These are phyloP conservation scores for Thalassiosira hispida DNA, from an alignment of 352 stramenopile species.

Conservation along the genomic window DNA sequence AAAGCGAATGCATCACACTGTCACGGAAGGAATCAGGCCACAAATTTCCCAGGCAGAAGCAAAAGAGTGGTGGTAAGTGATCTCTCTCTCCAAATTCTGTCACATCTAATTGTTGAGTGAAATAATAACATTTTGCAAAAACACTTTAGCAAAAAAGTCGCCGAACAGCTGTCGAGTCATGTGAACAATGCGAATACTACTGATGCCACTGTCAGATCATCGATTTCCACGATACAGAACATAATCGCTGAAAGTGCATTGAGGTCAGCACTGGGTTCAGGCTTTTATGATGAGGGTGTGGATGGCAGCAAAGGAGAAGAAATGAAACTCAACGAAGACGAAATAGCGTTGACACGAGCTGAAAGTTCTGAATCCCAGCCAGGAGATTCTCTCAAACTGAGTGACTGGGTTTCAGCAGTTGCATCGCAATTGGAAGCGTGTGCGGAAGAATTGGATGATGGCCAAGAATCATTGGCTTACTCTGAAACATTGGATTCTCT, in stretches of 20 bases:
- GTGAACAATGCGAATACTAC: neutral
- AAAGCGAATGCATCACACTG: slow-evolving; percentile 5
- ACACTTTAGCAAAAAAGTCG: too few species aligned
- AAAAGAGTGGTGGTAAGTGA: slow-evolving; percentile 27
- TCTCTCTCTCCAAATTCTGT: too few species aligned
- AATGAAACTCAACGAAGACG: slow-evolving; percentile 32
- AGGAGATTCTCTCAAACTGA: slow-evolving; percentile 25
- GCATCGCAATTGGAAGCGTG: slow-evolving; percentile 36
- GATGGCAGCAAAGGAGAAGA: slow-evolving; percentile 12
- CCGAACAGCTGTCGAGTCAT: slow-evolving; percentile 12
- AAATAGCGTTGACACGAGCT: slow-evolving; percentile 20
- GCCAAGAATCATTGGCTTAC: slow-evolving; percentile 12
- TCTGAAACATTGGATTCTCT: slow-evolving; percentile 2
- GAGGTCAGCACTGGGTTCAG: neutral
- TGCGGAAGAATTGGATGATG: slow-evolving; percentile 44
- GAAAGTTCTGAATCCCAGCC: neutral
- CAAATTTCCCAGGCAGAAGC: slow-evolving; percentile 19
- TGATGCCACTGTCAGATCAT: slow-evolving; percentile 14
- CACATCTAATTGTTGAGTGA: too few species aligned
- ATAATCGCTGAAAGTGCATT: slow-evolving; percentile 25
- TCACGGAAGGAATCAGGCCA: neutral
- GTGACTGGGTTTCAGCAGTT: slow-evolving; percentile 40
- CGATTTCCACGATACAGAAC: slow-evolving; percentile 27
- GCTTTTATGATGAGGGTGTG: neutral
- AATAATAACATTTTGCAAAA: too few species aligned